These are phyloP conservation scores for Microthlaspi erraticum DNA, from an alignment of 345 rosid genomes.

Conservation along the genomic window DNA sequence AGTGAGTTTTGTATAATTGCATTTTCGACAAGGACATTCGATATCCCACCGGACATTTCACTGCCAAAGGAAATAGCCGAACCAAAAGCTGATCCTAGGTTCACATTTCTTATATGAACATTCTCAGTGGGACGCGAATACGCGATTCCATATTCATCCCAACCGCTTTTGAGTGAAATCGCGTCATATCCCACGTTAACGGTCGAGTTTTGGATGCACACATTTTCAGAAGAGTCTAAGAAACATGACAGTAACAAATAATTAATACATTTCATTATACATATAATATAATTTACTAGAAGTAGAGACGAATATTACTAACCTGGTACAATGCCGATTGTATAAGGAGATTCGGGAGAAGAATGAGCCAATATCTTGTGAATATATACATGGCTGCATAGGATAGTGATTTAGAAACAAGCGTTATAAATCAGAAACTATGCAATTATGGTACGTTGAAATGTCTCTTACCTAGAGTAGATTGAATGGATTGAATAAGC, in stretches of 20 bases:
- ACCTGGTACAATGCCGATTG: conserved; percentile 66
- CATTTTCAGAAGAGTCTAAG: conserved; percentile 61
- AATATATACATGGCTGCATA: conserved; percentile 52
- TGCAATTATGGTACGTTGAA: neutral
- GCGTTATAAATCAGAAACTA: neutral
- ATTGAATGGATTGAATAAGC: conserved; percentile 67
- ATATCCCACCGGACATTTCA: conserved; percentile 66
- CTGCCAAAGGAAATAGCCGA: conserved; percentile 64
- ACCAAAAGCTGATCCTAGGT: conserved; percentile 50
- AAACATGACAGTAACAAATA: neutral
- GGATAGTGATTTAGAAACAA: neutral
- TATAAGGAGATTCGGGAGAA: conserved; percentile 53
- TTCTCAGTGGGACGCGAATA: conserved; percentile 49
- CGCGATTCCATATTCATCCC: conserved; percentile 70
- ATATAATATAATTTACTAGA: neutral
- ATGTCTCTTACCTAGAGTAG: conserved; percentile 60
- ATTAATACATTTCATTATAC: neutral
- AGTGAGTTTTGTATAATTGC: conserved; percentile 43
- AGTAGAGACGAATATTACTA: conserved; percentile 14
- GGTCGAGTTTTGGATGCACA: conserved; percentile 61
- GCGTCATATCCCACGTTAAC: conserved; percentile 63
- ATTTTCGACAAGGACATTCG: conserved; percentile 47
- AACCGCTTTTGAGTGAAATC: conserved; percentile 66
- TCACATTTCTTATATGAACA: conserved; percentile 53
- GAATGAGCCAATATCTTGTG: conserved; percentile 52